phyloP scores from a whole-genome alignment of 2,329 filamentous ascomycete genomes.

The Didymosphaeria variabile region DNA sequence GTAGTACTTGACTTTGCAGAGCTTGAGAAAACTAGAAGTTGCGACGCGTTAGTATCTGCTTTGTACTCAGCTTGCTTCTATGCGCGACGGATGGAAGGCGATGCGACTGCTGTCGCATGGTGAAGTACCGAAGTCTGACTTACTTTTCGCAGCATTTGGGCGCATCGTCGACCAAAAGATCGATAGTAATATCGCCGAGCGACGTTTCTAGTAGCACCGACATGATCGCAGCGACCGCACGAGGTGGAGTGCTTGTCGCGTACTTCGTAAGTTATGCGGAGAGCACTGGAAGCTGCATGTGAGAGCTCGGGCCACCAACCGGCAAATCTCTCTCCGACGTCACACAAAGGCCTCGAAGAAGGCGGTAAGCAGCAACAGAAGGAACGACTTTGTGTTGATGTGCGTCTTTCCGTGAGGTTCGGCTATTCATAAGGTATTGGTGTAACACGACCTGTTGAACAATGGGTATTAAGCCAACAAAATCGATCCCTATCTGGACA shows the following conservation, averaged over 20 bases:
- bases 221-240: constrained; percentile 63
- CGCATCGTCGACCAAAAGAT: constrained; percentile 86
- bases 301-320: constrained; percentile 11
- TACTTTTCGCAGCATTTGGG: constrained; percentile 96
- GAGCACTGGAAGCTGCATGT: constrained; percentile 9
- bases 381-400: not conserved
- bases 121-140: constrained; percentile 50
- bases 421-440: not conserved
- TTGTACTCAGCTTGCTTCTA: constrained; percentile 61
- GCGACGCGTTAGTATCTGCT: constrained; percentile 61
- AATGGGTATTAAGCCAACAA: not conserved
- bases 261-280: constrained; percentile 25
- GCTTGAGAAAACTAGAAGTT: constrained; percentile 83
- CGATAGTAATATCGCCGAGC: constrained; percentile 91
- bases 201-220: constrained; percentile 94
- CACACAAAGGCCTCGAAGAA: not conserved
- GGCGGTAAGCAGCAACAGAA: not conserved
- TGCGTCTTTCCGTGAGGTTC: not conserved
- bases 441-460: not conserved
- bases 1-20: constrained; percentile 99
- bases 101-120: constrained; percentile 27
- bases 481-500: not conserved
- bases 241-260: constrained; percentile 29
- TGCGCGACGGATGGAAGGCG: constrained; percentile 33
- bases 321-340: not conserved